Evolutionary conservation across 2,329 filamentous ascomycete genomes (phyloP), one percentile per base, ranked within the genome.

Genomic region (Pestalotiopsis sp.): DNA sequence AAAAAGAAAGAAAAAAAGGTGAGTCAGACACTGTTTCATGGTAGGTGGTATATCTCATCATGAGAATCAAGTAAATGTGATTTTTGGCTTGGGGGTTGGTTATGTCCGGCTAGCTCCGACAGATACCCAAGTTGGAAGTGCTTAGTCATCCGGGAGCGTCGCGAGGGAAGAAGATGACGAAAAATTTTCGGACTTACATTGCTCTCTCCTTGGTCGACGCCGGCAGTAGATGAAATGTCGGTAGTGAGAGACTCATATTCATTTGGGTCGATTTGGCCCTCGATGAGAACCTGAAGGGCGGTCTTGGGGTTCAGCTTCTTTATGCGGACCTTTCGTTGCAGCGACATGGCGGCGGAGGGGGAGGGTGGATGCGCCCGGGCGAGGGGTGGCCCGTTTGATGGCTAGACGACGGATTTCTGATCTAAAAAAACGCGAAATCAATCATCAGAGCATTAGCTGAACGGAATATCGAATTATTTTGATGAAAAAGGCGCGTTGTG

Each of bases 141-240:
- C 65, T 72, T 74, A 72, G 73, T 70, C 75, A 76, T 52, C 45
- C 45, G 73, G 72, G 73, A 73, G 58, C 75, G 74, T 78, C 75
- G 56, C n/a, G 27, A 31, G 36, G 59, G n/a, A 7, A 7, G 59
- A 17, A 61, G 27, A 62, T 5, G 17, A 36, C 2, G 31, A 36
- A 36, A 36, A 36, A n/a, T 52, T n/a, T n/a, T 7, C 17, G 76
- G 72, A 93, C 94, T 90, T 83, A 98, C 96, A 85, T 95, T 95
- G 89, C 98, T 95, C 84, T 99, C 96, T 73, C 91, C 93, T 80
- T 97, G 95, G 83, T 99, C 96, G 76, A 99, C 96, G 82, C 96
- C 96, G 74, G 95, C 98, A 79, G 96, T 94, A 79, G 98, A 94
- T 91, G 93, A 83, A 87, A 90, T 85, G 89, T 93, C 88, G 80